phyloP scores from a whole-genome alignment of 257 asterid genomes.

The Nicotiana tabacum region DNA sequence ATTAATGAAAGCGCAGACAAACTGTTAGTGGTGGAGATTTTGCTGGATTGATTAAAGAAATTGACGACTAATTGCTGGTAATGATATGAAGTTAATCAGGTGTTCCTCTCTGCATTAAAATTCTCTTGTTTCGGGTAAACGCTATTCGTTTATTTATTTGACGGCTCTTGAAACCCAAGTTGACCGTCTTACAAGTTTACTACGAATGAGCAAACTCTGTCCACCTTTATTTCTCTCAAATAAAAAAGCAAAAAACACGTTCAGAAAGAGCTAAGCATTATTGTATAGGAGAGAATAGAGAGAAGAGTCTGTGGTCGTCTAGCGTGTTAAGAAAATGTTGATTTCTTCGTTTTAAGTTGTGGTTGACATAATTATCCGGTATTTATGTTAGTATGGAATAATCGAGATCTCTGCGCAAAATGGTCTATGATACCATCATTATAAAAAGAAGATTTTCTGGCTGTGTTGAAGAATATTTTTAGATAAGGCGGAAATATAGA shows the following conservation, averaged over 20 bases:
- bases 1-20: neutral
- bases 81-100: neutral
- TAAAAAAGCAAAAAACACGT: neutral
- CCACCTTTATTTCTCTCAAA: neutral
- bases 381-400: neutral
- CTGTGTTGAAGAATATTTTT: neutral
- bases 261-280: neutral
- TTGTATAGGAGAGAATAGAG: neutral
- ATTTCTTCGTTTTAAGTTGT: neutral
- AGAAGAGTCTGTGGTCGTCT: neutral
- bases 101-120: neutral
- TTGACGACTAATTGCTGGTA: neutral
- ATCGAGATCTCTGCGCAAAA: too few relatives aligned
- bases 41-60: neutral
- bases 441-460: neutral
- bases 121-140: neutral
- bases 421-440: neutral
- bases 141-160: neutral
- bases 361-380: neutral
- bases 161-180: neutral
- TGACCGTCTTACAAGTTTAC: neutral
- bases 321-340: too few relatives aligned
- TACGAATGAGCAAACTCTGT: neutral
- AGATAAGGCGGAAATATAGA: neutral
- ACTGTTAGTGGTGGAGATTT: neutral